Base-by-base conservation (phyloP, 768 basidiomycete species). In the Leccinum fibrillosum region DNA sequence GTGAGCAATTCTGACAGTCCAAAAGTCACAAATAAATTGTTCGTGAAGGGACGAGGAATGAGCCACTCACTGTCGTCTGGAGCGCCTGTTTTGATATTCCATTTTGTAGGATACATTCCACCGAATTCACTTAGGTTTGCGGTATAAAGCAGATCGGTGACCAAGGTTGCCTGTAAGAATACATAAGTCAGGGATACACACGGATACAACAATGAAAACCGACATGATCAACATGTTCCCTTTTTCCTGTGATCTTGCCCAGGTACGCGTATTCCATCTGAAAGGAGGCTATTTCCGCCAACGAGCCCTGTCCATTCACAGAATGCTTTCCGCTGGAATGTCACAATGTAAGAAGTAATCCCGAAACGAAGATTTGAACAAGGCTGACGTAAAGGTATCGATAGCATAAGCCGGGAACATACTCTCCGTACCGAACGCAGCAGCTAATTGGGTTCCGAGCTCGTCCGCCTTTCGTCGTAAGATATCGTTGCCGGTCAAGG, bases 231-330 rank as follows among this genome's bases (percentile, higher is more conserved):
- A 79, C 83, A 63, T 86, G 85, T 45, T 81, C 79, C 54, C 80
- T 79, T 63, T 88, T 86, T 0, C 88, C 89, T 0, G 91, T 92
- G 25, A 86, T 69, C 64, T 90, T 86, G 4, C 89, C 89, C 4
- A 95, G 80, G 64, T 94, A 93, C 56, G 88, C 83, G 66, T 94
- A 90, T 72, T 95, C 94, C 53, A 95, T 69, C 67, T 94, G 91
- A 54, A 86, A 77, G 48, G 83, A 89, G 0, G 85, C 89, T 32
- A 93, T 85, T 72, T 97, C 94, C 0, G 94, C 90, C 12, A 88
- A 67, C 12, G 81, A 67, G 10, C 79, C 80, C 4, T 75, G 64
- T 49, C 0, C 0, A 30, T 4, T 25, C 7, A n/a, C 3, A 12
- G 10, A 2, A 19, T 17, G 32, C 1, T 1, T 52, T 54, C 47